These are phyloP conservation scores for Metschnikowia reukaufii DNA, from an alignment of 805 yeast species.

Conservation along the genomic window DNA sequence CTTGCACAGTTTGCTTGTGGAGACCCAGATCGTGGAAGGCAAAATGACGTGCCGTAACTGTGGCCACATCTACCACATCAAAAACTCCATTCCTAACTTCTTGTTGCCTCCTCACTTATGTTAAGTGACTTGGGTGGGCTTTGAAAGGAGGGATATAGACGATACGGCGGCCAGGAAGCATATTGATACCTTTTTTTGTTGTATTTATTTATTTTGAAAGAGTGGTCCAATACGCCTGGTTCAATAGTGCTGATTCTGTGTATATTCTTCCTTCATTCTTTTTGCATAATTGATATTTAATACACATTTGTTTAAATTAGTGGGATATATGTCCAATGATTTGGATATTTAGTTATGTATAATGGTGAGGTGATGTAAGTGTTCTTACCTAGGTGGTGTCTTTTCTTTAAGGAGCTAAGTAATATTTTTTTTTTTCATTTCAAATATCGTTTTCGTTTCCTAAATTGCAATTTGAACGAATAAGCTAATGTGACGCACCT, in stretches of 20 bases:
- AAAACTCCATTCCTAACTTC: constrained; percentile 92
- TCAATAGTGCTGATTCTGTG: not conserved
- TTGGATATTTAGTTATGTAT: too few relatives aligned
- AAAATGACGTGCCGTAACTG: constrained; percentile 87
- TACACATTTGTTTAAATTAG: not conserved
- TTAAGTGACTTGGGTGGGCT: not conserved
- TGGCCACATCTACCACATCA: constrained; percentile 82
- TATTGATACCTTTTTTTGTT: too few relatives aligned
- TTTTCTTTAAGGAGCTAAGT: too few relatives aligned
- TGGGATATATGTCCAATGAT: not conserved
- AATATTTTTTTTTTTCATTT: too few relatives aligned
- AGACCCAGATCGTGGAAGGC: constrained; percentile 85
- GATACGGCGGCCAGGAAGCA: too few relatives aligned
- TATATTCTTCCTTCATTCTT: not conserved
- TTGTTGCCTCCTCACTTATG: constrained; percentile 93
- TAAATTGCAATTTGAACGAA: too few relatives aligned
- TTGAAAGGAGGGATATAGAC: not conserved
- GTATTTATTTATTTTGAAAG: too few relatives aligned
- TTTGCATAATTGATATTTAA: not conserved
- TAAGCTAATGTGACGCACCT: too few relatives aligned
- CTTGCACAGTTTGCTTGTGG: constrained; percentile 74
- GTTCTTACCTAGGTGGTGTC: too few relatives aligned
- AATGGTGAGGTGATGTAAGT: too few relatives aligned
- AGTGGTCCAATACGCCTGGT: not conserved
- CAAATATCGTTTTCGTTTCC: too few relatives aligned